Evolutionary conservation across 306 rosid genomes (phyloP), one percentile per base, ranked within the genome.

Genomic region (Pyrus betulifolia): DNA sequence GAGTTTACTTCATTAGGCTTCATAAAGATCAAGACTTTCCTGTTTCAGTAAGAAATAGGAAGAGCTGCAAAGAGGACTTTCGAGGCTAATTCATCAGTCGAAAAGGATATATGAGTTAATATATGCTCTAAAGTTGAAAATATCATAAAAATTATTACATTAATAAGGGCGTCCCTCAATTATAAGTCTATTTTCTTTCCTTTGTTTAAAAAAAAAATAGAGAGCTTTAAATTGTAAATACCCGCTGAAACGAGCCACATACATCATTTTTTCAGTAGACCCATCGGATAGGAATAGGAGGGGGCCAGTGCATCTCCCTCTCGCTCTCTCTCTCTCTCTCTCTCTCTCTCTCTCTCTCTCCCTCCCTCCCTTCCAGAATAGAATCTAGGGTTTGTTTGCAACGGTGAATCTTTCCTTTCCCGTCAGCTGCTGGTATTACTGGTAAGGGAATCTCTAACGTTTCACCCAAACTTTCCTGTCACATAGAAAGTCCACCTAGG

Each of bases 361-460:
- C 7, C 77, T 74, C 74, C 69, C 67, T 58, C 63, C 7, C 38
- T 6, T 6, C 7, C 38, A 25, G 40, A 76, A 82, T 69, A 85
- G 74, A 87, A 80, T 87, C 88, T 91, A 88, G 96, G 93, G 93
- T 88, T 80, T 80, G 75, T 91, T 82, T 74, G 77, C 25, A 79
- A 80, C 82, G 80, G 87, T 85, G 89, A 85, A 74, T 84, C 85
- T 85, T 70, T 51, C 52, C 82, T 85, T 67, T 70, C 40, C 52
- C 78, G 23, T 76, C 75, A 4, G 51, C 74, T 61, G 22, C 65
- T 70, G 22, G 38, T 49, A 49, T 15, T 4, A 15, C 8, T 69
- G 69, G 79, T 76, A 57, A 78, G 61, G 63, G 69, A 77, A 77
- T 69, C 82, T 80, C 54, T 46, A 8, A 19, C 67, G 22, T 70